Evolutionary conservation across 371 early-diverging fungal genomes (phyloP), one percentile per base, ranked within the genome.

Genomic region (Mortierella sp.): DNA sequence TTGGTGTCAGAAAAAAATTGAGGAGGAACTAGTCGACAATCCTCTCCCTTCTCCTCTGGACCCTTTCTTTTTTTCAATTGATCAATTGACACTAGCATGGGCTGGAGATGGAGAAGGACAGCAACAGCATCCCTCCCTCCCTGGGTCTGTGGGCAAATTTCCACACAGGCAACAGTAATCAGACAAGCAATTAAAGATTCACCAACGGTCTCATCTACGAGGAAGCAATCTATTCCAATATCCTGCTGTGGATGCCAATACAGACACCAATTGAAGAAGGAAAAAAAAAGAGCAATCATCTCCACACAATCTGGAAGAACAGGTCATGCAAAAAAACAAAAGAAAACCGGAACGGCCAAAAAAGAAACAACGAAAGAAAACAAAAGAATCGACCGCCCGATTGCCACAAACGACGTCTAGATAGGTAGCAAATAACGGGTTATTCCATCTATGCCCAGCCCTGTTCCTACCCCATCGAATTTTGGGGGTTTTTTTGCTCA

Each of bases 321-420:
- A 34, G 5, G 34, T 64, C 64, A 64, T 64, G 64, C 64, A 64
- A 64, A 64, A 64, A 59, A 24, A 53, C 1, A 53, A 21, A 53
- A 53, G 24, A 59, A 28, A 31, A 55, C 11, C 34, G 59, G 59
- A 59, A 59, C 59, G 34, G 59, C 59, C 59, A 61, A 61, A 61
- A 59, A 31, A 34, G 21, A 34, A 21, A 34, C 0, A 34, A 34
- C 16, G 19, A 16, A 64, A 64, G 8, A 61, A 61, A 28, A 28
- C n/a, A n/a, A 26, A 57, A 57, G 26, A 11, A 57, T n/a, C 10
- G 57, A 11, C 14, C 11, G 14, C 8, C 14, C 57, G 57, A 57
- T 26, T 10, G 28, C 57, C 43, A 40, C 48, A 46, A 46, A 59
- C 21, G 64, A 37, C 64, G 64, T 37, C 64, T 34, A 64, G 37